A percentile compares a stretch with the other conserved stretches of the same genome.
Conservation (phyloP, 2,329 filamentous ascomycete genomes). For the Juglanconis juglandina region DNA sequence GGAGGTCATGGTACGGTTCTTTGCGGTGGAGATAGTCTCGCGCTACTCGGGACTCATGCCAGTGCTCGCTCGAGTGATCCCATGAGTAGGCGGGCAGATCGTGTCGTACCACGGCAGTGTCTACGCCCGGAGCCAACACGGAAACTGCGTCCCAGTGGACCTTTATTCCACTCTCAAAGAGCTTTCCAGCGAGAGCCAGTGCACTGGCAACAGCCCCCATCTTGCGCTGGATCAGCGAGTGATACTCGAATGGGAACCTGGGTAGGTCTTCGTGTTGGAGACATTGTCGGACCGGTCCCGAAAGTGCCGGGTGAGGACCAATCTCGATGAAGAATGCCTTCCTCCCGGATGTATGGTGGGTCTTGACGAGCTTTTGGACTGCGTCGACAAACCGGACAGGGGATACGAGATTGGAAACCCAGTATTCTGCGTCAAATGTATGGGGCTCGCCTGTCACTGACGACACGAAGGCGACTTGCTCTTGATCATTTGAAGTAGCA, state of each 20-base stretch:
- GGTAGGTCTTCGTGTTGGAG: not conserved
- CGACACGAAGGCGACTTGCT: not conserved
- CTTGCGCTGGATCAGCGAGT: slow-evolving; percentile 46
- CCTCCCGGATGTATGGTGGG: not conserved
- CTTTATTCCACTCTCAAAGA: slow-evolving; percentile 42
- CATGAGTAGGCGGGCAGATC: slow-evolving; percentile 44
- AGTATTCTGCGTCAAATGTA: slow-evolving; percentile 4
- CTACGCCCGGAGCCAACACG: not conserved
- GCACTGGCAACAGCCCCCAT: slow-evolving; percentile 45
- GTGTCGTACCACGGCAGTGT: not conserved
- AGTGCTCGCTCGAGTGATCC: slow-evolving; percentile 41
- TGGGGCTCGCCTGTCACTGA: not conserved
- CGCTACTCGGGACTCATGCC: slow-evolving; percentile 34
- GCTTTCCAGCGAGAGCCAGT: slow-evolving; percentile 39
- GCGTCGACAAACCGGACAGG: slow-evolving; percentile 2
- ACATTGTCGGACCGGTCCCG: slow-evolving; percentile 26
- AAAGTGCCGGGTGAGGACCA: slow-evolving; percentile 27
- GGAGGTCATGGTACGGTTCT: slow-evolving; percentile 36
- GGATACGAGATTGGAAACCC: not conserved
- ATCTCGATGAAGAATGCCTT: slow-evolving; percentile 26
- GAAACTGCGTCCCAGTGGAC: slow-evolving; percentile 41
- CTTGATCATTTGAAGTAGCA: too few relatives aligned
- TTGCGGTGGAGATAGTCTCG: slow-evolving; percentile 31
- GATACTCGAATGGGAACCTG: slow-evolving; percentile 26
- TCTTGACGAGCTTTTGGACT: not conserved